Conservation (phyloP, 257 asterid species). For the Plectranthus barbatus region DNA sequence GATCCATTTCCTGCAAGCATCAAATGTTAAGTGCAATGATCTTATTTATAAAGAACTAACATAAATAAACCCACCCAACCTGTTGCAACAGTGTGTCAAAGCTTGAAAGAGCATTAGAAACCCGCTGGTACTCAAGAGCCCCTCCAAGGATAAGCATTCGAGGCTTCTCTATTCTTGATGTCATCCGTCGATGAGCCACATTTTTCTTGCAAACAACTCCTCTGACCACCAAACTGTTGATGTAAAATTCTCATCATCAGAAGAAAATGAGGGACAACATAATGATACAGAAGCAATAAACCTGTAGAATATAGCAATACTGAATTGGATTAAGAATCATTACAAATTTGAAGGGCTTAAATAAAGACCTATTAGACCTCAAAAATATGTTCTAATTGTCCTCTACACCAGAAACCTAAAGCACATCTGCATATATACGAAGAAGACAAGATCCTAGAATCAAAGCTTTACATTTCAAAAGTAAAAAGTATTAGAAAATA, state of each 20-base stretch:
- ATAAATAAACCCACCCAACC: slow-evolving; percentile 54
- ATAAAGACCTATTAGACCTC: neutral
- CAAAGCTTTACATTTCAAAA: neutral
- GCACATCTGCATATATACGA: neutral
- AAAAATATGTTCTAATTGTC: neutral
- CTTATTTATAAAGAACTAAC: neutral
- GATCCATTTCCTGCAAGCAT: slow-evolving; percentile 85
- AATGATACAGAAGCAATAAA: neutral
- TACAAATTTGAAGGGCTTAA: neutral
- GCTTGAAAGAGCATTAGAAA: slow-evolving; percentile 85
- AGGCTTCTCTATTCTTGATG: slow-evolving; percentile 80
- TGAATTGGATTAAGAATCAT: neutral
- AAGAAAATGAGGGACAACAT: neutral
- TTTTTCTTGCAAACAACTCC: slow-evolving; percentile 95
- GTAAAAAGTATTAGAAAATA: neutral
- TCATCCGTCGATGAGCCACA: slow-evolving; percentile 93
- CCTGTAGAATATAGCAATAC: neutral
- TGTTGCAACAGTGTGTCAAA: slow-evolving; percentile 92
- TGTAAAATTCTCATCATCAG: slow-evolving; percentile 18
- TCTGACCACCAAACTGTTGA: slow-evolving; percentile 63
- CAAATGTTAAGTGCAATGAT: slow-evolving; percentile 17
- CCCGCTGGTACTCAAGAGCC: slow-evolving; percentile 94
- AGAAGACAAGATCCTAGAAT: neutral
- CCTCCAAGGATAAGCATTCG: slow-evolving; percentile 90
- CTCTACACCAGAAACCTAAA: neutral